phyloP scores from a whole-genome alignment of 192 early-diverging fungal genomes.

The Entomortierella lignicola region DNA sequence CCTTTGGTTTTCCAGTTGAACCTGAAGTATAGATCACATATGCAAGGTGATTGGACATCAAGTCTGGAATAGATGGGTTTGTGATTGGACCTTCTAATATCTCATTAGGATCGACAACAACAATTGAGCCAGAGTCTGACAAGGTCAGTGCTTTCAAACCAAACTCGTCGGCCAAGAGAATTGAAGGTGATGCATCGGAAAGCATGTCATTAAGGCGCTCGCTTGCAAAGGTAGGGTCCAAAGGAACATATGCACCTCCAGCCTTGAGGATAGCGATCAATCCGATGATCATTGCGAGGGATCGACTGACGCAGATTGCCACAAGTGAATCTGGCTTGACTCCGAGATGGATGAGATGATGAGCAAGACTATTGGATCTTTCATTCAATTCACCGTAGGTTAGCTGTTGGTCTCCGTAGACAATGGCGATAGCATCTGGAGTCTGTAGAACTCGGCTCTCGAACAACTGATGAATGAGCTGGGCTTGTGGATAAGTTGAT shows the following conservation, averaged over 20 bases:
- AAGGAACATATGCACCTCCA: slow-evolving; percentile 53
- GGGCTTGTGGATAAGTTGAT: neutral
- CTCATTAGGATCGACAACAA: slow-evolving; percentile 6
- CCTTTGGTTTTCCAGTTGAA: slow-evolving; percentile 1
- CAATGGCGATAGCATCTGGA: slow-evolving; percentile 14
- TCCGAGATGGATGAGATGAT: slow-evolving; percentile 10
- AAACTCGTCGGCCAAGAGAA: slow-evolving; percentile 5
- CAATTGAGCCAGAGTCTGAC: neutral
- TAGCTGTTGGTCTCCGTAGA: slow-evolving; percentile 3
- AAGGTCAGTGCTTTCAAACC: neutral
- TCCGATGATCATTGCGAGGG: slow-evolving; percentile 15
- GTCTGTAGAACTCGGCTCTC: neutral
- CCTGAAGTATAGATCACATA: slow-evolving; percentile 47
- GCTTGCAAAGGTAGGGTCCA: slow-evolving; percentile 46
- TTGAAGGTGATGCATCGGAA: slow-evolving; percentile 13
- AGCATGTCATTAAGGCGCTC: slow-evolving; percentile 39
- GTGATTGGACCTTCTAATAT: neutral
- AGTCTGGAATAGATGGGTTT: neutral
- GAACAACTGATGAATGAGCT: slow-evolving; percentile 9
- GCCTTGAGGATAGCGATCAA: slow-evolving; percentile 45
- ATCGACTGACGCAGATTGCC: slow-evolving; percentile 6
- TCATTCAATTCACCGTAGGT: slow-evolving; percentile 16
- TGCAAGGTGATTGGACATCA: slow-evolving; percentile 7
- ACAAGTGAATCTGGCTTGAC: slow-evolving; percentile 10
- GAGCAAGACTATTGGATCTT: slow-evolving; percentile 14